Evolutionary conservation across 148 eudicot species (phyloP).

Genomic region (Spergularia bocconei): DNA sequence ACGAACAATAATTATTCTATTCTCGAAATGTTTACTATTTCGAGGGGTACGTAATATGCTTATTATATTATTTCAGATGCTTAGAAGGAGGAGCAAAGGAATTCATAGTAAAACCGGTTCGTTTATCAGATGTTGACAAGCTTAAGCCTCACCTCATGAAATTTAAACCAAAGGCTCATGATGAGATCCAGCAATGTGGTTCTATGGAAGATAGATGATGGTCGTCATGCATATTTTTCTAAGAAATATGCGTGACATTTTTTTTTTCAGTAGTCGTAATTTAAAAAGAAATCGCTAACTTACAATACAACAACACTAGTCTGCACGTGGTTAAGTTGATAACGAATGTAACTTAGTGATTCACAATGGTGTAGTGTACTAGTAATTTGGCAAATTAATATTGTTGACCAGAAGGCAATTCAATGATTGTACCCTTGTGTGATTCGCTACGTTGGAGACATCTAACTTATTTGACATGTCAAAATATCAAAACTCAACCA

Average conservation of each 20-base stretch:
- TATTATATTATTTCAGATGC: constrained; percentile 34
- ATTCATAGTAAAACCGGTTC: constrained; percentile 64
- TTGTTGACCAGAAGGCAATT: no score
- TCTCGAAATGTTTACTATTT: not conserved
- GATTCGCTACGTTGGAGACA: no score
- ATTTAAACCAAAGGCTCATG: constrained; percentile 21
- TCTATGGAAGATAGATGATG: not conserved
- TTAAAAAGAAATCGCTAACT: not conserved
- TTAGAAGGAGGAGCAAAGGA: constrained; percentile 74
- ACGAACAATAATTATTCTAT: no score
- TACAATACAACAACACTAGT: not conserved
- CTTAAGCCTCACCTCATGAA: constrained; percentile 53
- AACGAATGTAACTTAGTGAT: no score
- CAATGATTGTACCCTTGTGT: no score
- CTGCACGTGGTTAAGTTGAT: no score
- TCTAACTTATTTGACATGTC: no score
- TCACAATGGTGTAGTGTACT: no score
- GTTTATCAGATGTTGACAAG: constrained; percentile 55
- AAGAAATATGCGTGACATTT: not conserved
- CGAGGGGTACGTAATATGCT: not conserved
- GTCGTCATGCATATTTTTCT: not conserved
- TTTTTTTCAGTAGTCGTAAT: not conserved
- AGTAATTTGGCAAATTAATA: no score
- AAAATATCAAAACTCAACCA: no score
- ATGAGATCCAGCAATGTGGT: not conserved